Evolutionary conservation across 1,284 basidiomycete genomes (phyloP).

Genomic region (Leccinum angustisporum): DNA sequence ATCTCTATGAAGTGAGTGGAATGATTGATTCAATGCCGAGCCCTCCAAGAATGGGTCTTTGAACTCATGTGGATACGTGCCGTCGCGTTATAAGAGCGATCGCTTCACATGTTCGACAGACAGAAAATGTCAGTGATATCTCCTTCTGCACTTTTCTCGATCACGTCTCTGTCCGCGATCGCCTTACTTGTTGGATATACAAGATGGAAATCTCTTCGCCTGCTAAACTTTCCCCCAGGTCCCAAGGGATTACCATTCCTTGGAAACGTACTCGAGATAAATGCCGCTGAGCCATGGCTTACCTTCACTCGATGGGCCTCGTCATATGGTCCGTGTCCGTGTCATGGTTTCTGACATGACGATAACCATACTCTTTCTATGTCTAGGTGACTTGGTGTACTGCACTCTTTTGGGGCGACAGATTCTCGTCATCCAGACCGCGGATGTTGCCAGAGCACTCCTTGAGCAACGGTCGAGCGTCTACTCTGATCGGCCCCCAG

Average conservation of each 20-base stretch:
- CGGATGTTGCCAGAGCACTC: constrained; percentile 32
- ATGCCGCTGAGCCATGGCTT: constrained; percentile 29
- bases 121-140: constrained; percentile 11
- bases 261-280: constrained; percentile 28
- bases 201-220: constrained; percentile 11
- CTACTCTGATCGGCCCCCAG: constrained; percentile 37
- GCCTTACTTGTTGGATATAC: constrained; percentile 10
- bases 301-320: constrained; percentile 33
- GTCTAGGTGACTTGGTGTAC: constrained; percentile 26
- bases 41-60: constrained; percentile 9
- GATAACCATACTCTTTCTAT: constrained; percentile 8
- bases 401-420: constrained; percentile 29
- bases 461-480: constrained; percentile 35
- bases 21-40: constrained; percentile 5
- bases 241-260: constrained; percentile 33
- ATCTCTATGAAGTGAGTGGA: constrained; percentile 13
- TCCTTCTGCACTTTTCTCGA: constrained; percentile 8
- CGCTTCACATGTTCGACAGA: not conserved
- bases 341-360: not conserved
- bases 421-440: constrained; percentile 34
- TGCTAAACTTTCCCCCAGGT: constrained; percentile 27
- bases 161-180: constrained; percentile 11
- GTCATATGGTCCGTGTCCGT: constrained; percentile 25
- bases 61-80: constrained; percentile 1
- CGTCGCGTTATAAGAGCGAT: constrained; percentile 19